Conservation (phyloP, 495 filamentous ascomycete species). For the Aspergillus indologenus region DNA sequence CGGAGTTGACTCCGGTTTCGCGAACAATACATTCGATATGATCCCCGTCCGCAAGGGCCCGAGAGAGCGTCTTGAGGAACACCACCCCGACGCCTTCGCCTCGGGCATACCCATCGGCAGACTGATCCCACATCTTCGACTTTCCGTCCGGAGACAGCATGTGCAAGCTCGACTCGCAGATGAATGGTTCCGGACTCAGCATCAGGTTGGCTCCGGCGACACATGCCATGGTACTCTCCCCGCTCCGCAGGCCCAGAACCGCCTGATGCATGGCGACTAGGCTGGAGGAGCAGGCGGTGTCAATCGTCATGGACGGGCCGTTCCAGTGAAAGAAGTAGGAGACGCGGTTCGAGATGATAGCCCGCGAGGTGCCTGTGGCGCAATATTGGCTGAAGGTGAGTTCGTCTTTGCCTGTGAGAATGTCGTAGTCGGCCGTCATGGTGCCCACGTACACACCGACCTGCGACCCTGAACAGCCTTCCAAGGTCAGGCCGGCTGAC, state of each 20-base stretch:
- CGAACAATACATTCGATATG: slow-evolving; percentile 34
- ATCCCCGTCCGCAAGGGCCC: slow-evolving; percentile 32
- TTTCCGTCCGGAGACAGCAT: slow-evolving; percentile 36
- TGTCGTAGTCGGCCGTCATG: slow-evolving; percentile 42
- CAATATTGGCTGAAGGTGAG: slow-evolving; percentile 47
- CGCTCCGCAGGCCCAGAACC: slow-evolving; percentile 38
- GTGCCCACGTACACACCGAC: slow-evolving; percentile 44
- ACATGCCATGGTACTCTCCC: slow-evolving; percentile 39
- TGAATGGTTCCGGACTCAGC: not conserved
- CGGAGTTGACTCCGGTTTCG: slow-evolving; percentile 29
- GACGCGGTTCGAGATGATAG: slow-evolving; percentile 40
- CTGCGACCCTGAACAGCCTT: slow-evolving; percentile 35
- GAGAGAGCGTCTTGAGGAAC: slow-evolving; percentile 35
- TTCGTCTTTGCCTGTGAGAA: slow-evolving; percentile 41
- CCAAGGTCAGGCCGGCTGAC: slow-evolving; percentile 34
- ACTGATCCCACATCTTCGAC: slow-evolving; percentile 40
- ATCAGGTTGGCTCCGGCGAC: slow-evolving; percentile 22
- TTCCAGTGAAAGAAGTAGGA: slow-evolving; percentile 57
- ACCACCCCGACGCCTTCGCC: slow-evolving; percentile 44
- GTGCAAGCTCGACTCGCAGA: no score
- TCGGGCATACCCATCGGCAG: slow-evolving; percentile 43
- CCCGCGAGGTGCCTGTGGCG: slow-evolving; percentile 28
- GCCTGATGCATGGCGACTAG: slow-evolving; percentile 43
- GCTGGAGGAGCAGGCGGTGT: slow-evolving; percentile 57
- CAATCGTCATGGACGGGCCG: slow-evolving; percentile 53